Conservation (phyloP, 345 rosid species). For the Citrus sp. region DNA sequence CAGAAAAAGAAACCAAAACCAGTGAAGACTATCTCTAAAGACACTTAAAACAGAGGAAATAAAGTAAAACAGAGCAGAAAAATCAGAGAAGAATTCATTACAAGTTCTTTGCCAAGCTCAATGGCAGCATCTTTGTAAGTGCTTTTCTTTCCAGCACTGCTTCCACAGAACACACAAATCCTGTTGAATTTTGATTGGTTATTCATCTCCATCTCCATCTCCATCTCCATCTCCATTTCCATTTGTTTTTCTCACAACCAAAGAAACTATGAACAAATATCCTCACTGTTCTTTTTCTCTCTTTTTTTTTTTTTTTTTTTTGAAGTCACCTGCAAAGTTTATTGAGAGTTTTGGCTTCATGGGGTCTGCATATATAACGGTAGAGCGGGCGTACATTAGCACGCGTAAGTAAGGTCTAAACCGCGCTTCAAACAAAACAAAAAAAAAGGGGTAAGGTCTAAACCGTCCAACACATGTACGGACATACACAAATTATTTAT, state of each 20-base stretch:
- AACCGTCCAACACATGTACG: slow-evolving; percentile 1
- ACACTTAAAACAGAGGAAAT: not conserved
- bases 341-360: not conserved
- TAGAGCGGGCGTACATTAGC: slow-evolving; percentile 20
- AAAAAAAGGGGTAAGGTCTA: not conserved
- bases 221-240: slow-evolving; percentile 41
- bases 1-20: not conserved
- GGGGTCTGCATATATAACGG: slow-evolving; percentile 25
- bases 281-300: not conserved
- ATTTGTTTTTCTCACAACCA: slow-evolving; percentile 11
- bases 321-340: not conserved
- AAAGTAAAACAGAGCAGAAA: not conserved
- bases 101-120: slow-evolving; percentile 84
- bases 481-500: not conserved
- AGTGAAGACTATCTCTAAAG: not conserved
- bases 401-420: slow-evolving; percentile 10
- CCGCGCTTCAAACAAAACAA: too few relatives aligned
- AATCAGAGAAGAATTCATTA: slow-evolving; percentile 4
- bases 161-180: slow-evolving; percentile 95
- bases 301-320: not conserved
- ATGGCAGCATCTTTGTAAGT: slow-evolving; percentile 77
- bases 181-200: slow-evolving; percentile 56
- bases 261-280: not conserved
- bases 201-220: slow-evolving; percentile 31
- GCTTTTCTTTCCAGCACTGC: slow-evolving; percentile 78